Base-by-base conservation (phyloP, 2,329 filamentous ascomycete genomes). In the Colletotrichum liriopes region DNA sequence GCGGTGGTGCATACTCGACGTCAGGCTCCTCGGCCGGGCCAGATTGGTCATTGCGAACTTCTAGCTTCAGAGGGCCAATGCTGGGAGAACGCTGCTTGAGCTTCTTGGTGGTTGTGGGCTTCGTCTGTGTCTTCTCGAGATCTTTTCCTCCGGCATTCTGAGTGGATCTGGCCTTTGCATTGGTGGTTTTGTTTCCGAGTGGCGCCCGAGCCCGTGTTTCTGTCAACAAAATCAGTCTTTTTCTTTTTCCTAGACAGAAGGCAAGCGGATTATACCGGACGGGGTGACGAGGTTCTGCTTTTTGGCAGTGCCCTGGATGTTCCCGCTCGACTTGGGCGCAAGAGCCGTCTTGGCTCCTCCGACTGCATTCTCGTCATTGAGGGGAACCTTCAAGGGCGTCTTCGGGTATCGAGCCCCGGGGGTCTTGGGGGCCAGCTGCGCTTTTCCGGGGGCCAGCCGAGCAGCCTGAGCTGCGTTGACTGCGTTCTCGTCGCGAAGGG, bases 101-200 rank as follows among this genome's bases (percentile, higher is more conserved):
- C 74, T 87, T 89, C 69, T 92, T 91, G 3, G 84, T 86, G 20
- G 89, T 92, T 4, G 88, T 87, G 12, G 86, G 88, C 74, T 90
- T 91, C 23, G 85, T 81, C 69, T 90, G 88, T 1, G 90, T 90
- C 81, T 91, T 92, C 74, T 92, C 91, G 61, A 89, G 82, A 71
- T 91, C 90, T 85, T 77, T 91, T 92, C 41, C 91, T 39, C 89
- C 91, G 8, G 89, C 89, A 5, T 91, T 92, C 74, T 93, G 91
- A 75, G 91, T 88, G 61, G 86, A 87, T 79, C 87, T 90, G 72
- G 92, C 89, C 85, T 97, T 98, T 65, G 94, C 94, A 82, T 99
- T 99, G 64, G 96, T 98, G 1, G 96, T 98, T 83, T 99, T 99
- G 87, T 94, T 93, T 43, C 96, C 96, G 59, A 99, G 85, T 16